These are phyloP conservation scores for Dothiorella sarmentorum DNA, from an alignment of 2,329 filamentous ascomycete species.

Conservation along the genomic window DNA sequence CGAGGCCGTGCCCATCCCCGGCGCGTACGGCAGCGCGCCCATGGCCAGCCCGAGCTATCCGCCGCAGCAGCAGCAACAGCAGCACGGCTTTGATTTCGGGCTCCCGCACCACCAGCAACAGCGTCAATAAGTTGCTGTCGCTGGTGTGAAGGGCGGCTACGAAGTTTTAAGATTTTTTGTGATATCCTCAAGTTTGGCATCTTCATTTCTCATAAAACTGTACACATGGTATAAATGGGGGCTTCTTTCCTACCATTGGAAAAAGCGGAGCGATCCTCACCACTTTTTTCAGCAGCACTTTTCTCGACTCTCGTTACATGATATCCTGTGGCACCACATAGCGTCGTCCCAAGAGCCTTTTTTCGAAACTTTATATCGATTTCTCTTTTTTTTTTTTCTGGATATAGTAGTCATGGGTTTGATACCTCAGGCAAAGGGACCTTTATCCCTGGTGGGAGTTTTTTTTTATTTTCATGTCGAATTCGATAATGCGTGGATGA, in stretches of 20 bases:
- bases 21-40: constrained; percentile 66
- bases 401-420: not conserved
- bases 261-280: constrained; percentile 8
- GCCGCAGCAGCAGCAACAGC: constrained; percentile 28
- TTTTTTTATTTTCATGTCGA: too few species aligned
- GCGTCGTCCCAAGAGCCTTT: not conserved
- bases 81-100: constrained; percentile 39
- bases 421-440: constrained; percentile 1
- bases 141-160: not conserved
- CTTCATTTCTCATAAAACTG: not conserved
- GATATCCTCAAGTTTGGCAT: constrained; percentile 5
- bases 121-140: not conserved
- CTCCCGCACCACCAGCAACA: constrained; percentile 2
- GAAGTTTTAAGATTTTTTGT: not conserved
- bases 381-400: not conserved
- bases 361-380: not conserved
- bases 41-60: constrained; percentile 41
- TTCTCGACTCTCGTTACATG: constrained; percentile 10
- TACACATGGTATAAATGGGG: constrained; percentile 4
- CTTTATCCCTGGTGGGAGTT: too few species aligned
- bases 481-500: too few species aligned
- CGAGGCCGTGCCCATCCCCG: constrained; percentile 82
- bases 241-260: not conserved
- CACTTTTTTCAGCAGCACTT: not conserved
- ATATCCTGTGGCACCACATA: constrained; percentile 4